phyloP scores from a whole-genome alignment of 495 filamentous ascomycete genomes.

The Xylaria sp. region DNA sequence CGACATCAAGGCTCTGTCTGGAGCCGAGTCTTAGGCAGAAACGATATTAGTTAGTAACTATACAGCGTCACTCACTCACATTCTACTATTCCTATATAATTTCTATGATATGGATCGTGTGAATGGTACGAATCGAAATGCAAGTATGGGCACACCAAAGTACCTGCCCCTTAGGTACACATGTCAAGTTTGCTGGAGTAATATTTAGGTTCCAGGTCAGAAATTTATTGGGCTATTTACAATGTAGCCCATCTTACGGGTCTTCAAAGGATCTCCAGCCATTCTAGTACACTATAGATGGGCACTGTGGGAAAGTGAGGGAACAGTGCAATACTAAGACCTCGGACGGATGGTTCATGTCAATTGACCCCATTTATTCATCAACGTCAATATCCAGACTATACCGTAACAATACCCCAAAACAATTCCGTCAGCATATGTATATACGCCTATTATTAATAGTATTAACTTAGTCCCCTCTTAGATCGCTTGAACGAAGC shows the following conservation, averaged over 20 bases:
- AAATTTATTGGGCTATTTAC: neutral
- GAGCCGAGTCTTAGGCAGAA: neutral
- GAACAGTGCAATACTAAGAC: no score
- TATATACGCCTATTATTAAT: no score
- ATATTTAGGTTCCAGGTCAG: neutral
- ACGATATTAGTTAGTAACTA: neutral
- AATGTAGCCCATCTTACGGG: no score
- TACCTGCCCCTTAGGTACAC: neutral
- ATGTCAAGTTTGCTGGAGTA: neutral
- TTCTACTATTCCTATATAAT: no score
- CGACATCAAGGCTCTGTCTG: neutral
- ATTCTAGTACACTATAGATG: no score
- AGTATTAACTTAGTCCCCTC: neutral
- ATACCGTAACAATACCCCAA: no score
- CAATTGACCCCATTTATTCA: no score
- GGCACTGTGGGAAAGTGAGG: no score
- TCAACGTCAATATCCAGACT: no score
- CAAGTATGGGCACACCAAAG: neutral
- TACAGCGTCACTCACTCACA: neutral
- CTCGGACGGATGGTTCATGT: no score
- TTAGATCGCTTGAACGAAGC: constrained; percentile 18
- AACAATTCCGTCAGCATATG: neutral
- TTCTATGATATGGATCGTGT: neutral
- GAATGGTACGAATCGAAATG: neutral
- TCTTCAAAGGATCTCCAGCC: no score